phyloP scores from a whole-genome alignment of 2,329 filamentous ascomycete genomes.

The Ophiobolus disseminans region DNA sequence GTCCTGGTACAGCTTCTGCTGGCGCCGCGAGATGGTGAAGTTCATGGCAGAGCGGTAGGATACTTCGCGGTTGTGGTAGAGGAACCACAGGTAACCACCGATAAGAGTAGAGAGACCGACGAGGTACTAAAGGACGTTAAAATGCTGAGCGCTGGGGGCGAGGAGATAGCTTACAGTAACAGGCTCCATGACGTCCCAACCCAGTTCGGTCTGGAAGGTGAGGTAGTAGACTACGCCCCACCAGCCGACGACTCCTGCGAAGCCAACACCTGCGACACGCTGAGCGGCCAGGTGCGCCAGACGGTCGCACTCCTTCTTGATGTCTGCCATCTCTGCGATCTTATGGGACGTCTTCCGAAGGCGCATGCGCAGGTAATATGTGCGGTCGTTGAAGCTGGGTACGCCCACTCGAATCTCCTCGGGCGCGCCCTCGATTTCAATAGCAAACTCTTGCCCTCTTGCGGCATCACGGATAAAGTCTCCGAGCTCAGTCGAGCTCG shows the following conservation, averaged over 20 bases:
- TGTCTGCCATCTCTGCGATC: constrained; percentile 71
- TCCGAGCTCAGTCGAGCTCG: constrained; percentile 84
- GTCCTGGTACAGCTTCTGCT: constrained; percentile 76
- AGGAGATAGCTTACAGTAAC: constrained; percentile 64
- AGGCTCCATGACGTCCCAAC: constrained; percentile 91
- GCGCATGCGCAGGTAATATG: constrained; percentile 81
- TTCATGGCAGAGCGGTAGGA: constrained; percentile 87
- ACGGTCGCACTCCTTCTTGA: constrained; percentile 83
- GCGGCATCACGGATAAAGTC: constrained; percentile 94
- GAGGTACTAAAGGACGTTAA: constrained; percentile 63
- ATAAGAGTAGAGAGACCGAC: constrained; percentile 87
- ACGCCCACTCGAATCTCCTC: constrained; percentile 78
- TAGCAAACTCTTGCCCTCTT: constrained; percentile 80
- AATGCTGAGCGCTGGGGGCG: constrained; percentile 1
- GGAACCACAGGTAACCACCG: constrained; percentile 90
- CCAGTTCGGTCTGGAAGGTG: constrained; percentile 74
- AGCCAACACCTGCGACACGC: constrained; percentile 79
- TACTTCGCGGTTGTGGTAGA: constrained; percentile 90
- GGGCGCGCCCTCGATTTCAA: constrained; percentile 76
- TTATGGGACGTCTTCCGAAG: constrained; percentile 73
- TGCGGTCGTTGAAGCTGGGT: constrained; percentile 88
- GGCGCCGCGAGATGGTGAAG: constrained; percentile 80
- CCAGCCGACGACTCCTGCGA: constrained; percentile 75
- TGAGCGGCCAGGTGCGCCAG: constrained; percentile 80
- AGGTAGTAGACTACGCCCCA: constrained; percentile 79